Evolutionary conservation across 23 red algal genomes (phyloP), one percentile per base, ranked within the genome.

Genomic region (Chondrus crispus): DNA sequence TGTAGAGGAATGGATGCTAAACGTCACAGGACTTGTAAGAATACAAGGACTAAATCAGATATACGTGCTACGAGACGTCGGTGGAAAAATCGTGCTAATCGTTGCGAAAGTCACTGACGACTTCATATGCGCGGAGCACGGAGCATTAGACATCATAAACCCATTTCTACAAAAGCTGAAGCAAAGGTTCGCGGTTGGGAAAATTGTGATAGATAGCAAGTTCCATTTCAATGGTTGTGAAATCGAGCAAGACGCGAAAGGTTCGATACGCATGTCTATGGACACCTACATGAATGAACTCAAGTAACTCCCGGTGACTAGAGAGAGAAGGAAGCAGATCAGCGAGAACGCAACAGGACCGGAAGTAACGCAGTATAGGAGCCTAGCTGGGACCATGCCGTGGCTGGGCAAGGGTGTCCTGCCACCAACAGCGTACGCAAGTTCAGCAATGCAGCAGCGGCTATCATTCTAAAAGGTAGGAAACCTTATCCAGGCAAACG

Each of bases 1-100:
- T 54, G 43, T 82, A 33, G 78, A 82, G 39, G 26, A 50, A 11
- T 82, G 18, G 44, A 82, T 82, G 78, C 48, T 58, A 82, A 20
- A 82, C 29, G 22, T 29, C 8, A 29, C 30, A 55, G 78, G 46
- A 19, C 1, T 58, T 41, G 78, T 55, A 82, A 16, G 78, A 82
- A 37, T 82, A 43, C 26, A 28, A 1, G 46, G 47, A 26, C 16
- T 82, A 41, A 37, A 22, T 37, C 78, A 82, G 51, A 36, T 60
- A 36, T 82, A 55, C 39, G 12, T 22, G 9, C 13, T 55, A 11
- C 46, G 78, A 35, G 19, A 82, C 0, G 24, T 55, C 29, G 57
- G 39, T 53, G 46, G 78, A 11, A 82, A 20, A 24, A 46, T 82
- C n/a, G 19, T 62, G 10, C 16, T 82, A 6, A 24, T 82, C 7